phyloP scores from a whole-genome alignment of 2,329 filamentous ascomycete species.

The Colletotrichum agaves region DNA sequence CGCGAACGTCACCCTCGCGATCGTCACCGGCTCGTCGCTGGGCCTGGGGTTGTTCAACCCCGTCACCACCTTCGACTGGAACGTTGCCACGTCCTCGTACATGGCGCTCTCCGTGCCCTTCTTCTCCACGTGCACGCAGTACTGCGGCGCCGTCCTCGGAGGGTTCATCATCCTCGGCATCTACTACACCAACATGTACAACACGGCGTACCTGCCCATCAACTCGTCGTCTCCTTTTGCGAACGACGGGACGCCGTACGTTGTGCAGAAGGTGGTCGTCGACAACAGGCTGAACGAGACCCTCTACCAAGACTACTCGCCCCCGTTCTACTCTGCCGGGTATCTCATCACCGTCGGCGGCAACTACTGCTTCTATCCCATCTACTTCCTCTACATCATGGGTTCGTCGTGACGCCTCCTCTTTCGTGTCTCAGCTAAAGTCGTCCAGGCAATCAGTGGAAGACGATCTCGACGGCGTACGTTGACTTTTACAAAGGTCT shows the following conservation, averaged over 20 bases:
- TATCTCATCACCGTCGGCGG: constrained; percentile 54
- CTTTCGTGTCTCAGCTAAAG: background rate
- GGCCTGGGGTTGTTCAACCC: constrained; percentile 59
- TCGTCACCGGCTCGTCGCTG: constrained; percentile 54
- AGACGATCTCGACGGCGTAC: constrained; percentile 50
- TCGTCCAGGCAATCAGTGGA: constrained; percentile 49
- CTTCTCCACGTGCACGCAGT: constrained; percentile 52
- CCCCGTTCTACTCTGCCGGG: constrained; percentile 56
- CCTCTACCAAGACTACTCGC: constrained; percentile 55
- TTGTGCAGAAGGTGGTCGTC: constrained; percentile 47
- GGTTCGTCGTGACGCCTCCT: background rate
- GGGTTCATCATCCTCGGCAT: constrained; percentile 54
- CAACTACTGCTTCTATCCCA: constrained; percentile 57
- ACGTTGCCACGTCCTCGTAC: constrained; percentile 52
- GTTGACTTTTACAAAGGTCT: constrained; percentile 52
- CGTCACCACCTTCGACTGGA: constrained; percentile 62
- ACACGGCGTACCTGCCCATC: constrained; percentile 58
- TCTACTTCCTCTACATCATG: constrained; percentile 56
- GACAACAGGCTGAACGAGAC: constrained; percentile 51
- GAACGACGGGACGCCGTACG: constrained; percentile 54
- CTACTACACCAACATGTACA: constrained; percentile 56
- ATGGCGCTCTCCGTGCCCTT: constrained; percentile 53
- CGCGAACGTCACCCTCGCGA: constrained; percentile 54
- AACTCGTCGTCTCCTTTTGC: constrained; percentile 59
- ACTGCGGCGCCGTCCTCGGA: constrained; percentile 47